A percentile compares a stretch with the other conserved stretches of the same genome.
Conservation (phyloP, 805 yeast genomes). For the Starmera dryadoides region DNA sequence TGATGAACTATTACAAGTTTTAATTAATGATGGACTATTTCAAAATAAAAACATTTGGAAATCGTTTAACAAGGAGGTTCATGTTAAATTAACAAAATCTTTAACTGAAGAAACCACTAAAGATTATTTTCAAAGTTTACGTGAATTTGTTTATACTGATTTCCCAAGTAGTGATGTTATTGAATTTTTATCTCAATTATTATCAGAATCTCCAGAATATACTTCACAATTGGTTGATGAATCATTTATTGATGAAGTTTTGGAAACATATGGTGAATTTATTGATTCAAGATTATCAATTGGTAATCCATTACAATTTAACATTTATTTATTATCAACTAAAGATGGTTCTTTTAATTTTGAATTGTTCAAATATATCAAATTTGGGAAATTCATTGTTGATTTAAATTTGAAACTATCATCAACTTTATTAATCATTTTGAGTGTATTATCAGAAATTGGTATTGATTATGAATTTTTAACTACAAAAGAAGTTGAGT, state of each 20-base stretch:
- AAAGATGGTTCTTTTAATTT: constrained; percentile 9
- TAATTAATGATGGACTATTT: constrained; percentile 6
- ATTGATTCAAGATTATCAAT: constrained; percentile 33
- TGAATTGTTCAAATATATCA: constrained; percentile 12
- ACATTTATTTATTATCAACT: constrained; percentile 22
- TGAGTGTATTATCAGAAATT: constrained; percentile 29
- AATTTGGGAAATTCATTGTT: constrained; percentile 21
- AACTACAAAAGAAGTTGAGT: constrained; percentile 11
- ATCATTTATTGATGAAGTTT: constrained; percentile 11
- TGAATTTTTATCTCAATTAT: constrained; percentile 6
- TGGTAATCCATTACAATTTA: constrained; percentile 39
- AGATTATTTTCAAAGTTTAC: constrained; percentile 6
- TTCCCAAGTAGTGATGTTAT: constrained; percentile 4
- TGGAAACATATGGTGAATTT: constrained; percentile 21
- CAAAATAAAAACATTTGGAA: constrained; percentile 1
- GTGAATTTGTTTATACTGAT: background rate
- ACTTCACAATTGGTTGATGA: constrained; percentile 10
- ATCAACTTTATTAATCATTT: constrained; percentile 13
- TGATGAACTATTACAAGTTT: constrained; percentile 5
- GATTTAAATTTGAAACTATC: constrained; percentile 10
- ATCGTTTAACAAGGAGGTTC: background rate
- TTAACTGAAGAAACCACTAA: constrained; percentile 3
- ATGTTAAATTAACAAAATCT: background rate
- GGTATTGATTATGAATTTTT: constrained; percentile 31
- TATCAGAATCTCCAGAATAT: constrained; percentile 10